These are phyloP conservation scores for Arthrobotrys sinensis DNA, from an alignment of 2,329 filamentous ascomycete genomes.

Conservation along the genomic window DNA sequence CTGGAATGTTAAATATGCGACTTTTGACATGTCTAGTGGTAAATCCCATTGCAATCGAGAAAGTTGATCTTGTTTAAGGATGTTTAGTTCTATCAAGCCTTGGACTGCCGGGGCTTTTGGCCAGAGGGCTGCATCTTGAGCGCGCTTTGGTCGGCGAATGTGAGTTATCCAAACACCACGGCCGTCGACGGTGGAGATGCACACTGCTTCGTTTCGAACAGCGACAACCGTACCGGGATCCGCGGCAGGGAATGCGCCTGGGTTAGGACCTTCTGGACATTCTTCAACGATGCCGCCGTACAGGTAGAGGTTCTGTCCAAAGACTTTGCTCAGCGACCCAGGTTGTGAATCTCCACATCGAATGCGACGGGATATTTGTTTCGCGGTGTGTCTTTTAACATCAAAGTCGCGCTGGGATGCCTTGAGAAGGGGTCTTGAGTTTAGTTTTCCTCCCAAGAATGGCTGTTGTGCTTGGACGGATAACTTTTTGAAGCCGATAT, in stretches of 20 bases:
- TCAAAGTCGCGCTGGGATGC: constrained; percentile 68
- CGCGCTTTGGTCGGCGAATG: constrained; percentile 67
- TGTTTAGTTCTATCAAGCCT: constrained; percentile 66
- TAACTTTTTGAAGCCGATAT: constrained; percentile 64
- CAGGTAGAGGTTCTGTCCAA: constrained; percentile 67
- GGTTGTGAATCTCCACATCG: constrained; percentile 69
- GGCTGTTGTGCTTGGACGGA: constrained; percentile 66
- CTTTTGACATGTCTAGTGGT: constrained; percentile 65
- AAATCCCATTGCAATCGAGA: constrained; percentile 50
- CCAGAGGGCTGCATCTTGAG: constrained; percentile 67
- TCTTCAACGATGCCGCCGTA: constrained; percentile 69
- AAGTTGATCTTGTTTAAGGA: constrained; percentile 63
- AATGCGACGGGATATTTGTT: constrained; percentile 68
- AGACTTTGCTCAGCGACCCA: constrained; percentile 67
- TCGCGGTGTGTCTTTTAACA: constrained; percentile 66
- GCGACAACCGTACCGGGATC: constrained; percentile 66
- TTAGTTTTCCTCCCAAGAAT: constrained; percentile 67
- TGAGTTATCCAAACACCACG: constrained; percentile 69
- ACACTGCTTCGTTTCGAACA: constrained; percentile 67
- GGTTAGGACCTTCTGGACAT: constrained; percentile 20
- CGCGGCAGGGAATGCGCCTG: constrained; percentile 59
- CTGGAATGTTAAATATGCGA: constrained; percentile 66
- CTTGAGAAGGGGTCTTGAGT: constrained; percentile 67
- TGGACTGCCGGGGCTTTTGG: constrained; percentile 68
- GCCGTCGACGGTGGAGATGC: constrained; percentile 67